These are phyloP conservation scores for Solanum arcanum DNA, from an alignment of 257 asterid genomes.

Conservation along the genomic window DNA sequence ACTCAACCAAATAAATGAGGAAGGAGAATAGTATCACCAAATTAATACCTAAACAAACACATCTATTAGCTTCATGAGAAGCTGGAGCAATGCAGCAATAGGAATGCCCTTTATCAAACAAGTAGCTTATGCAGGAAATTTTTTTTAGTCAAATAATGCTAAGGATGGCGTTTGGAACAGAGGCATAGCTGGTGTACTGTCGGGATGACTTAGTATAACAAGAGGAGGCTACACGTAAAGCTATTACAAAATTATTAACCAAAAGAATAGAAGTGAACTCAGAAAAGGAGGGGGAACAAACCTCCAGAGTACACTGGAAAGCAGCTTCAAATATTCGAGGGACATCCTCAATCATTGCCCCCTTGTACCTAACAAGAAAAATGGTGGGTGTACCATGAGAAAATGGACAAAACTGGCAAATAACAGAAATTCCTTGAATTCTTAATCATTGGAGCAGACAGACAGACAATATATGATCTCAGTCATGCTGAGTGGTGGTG, in stretches of 20 bases:
- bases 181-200: neutral
- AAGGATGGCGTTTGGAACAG: neutral
- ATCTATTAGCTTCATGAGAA: neutral
- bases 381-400: neutral
- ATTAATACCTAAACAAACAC: neutral
- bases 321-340: constrained; percentile 96
- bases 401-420: neutral
- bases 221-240: neutral
- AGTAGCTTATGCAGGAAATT: neutral
- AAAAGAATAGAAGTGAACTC: neutral
- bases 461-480: neutral
- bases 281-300: neutral
- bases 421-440: neutral
- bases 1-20: neutral
- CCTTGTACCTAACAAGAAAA: constrained; percentile 51
- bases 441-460: neutral
- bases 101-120: neutral
- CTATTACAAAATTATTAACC: neutral
- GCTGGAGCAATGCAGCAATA: neutral
- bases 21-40: neutral
- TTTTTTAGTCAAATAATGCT: neutral
- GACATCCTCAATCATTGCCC: constrained; percentile 90
- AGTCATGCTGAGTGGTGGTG: neutral
- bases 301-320: constrained; percentile 98
- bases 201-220: neutral